Evolutionary conservation across 1,284 basidiomycete genomes (phyloP).

Genomic region (Ganoderma sp.): DNA sequence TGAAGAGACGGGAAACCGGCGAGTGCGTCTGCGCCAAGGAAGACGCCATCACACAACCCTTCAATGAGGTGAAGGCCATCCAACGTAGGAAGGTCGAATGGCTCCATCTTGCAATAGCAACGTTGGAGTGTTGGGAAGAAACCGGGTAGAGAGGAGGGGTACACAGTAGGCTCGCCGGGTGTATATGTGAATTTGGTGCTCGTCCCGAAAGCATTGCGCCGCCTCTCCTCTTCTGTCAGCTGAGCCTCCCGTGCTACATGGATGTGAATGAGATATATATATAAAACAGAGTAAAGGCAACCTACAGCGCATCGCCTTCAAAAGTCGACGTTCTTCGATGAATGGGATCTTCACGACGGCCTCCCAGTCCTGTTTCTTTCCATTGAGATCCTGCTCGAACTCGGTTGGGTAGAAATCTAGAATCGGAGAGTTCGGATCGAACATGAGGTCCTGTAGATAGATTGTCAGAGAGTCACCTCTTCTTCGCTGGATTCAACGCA

Average conservation of each 20-base stretch:
- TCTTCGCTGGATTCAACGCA: conserved; percentile 41
- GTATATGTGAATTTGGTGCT: conserved; percentile 84
- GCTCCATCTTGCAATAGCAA: conserved; percentile 79
- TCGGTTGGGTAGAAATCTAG: conserved; percentile 92
- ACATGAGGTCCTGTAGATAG: conserved; percentile 82
- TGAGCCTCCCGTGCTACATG: conserved; percentile 72
- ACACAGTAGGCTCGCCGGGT: conserved; percentile 65
- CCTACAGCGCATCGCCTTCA: conserved; percentile 83
- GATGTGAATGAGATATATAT: neutral
- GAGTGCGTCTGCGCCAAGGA: conserved; percentile 84
- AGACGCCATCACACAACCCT: conserved; percentile 89
- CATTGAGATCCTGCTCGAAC: conserved; percentile 95
- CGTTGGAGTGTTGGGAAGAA: conserved; percentile 93
- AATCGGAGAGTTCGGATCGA: conserved; percentile 85
- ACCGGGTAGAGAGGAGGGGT: conserved; percentile 91
- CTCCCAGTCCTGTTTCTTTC: conserved; percentile 99
- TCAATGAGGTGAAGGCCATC: conserved; percentile 86
- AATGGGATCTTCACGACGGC: conserved; percentile 99
- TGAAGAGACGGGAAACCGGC: conserved; percentile 97
- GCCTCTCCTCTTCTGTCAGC: conserved; percentile 78
- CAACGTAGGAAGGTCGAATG: conserved; percentile 88
- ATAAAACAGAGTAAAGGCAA: conserved; percentile 14
- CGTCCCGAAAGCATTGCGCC: conserved; percentile 81
- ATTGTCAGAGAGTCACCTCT: neutral
- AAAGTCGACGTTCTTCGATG: conserved; percentile 84